Conservation (phyloP, 768 basidiomycete species). For the Suillus spraguei region DNA sequence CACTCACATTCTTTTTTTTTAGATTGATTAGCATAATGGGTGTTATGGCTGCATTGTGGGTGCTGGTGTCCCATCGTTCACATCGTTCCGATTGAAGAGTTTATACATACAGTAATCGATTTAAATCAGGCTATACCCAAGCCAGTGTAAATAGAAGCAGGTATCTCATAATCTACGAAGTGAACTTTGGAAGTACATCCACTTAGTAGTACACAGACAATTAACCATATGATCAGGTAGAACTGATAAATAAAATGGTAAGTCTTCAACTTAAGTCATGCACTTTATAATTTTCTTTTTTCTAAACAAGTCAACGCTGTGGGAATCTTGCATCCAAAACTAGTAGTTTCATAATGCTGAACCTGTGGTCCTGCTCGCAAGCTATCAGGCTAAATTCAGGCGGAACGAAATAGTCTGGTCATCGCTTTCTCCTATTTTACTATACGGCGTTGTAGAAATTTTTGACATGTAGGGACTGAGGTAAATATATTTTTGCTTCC, state of each 20-base stretch:
- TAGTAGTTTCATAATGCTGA: too few relatives aligned
- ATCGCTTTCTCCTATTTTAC: constrained; percentile 1
- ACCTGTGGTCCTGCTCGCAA: neutral
- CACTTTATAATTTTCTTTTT: too few relatives aligned
- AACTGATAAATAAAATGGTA: too few relatives aligned
- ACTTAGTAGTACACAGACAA: too few relatives aligned
- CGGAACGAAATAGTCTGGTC: neutral
- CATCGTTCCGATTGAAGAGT: constrained; percentile 8
- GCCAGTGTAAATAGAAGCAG: neutral
- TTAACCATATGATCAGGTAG: too few relatives aligned
- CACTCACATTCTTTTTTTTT: neutral
- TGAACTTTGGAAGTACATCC: too few relatives aligned
- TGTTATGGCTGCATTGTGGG: constrained; percentile 37
- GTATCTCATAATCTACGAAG: neutral
- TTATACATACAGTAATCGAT: neutral
- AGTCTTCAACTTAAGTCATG: too few relatives aligned
- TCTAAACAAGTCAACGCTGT: too few relatives aligned
- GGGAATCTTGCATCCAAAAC: too few relatives aligned
- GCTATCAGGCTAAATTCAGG: neutral
- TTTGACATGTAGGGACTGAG: neutral
- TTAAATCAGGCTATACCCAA: too few relatives aligned
- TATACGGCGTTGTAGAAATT: constrained; percentile 6
- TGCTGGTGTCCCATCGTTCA: constrained; percentile 27
- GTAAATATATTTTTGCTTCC: constrained; percentile 2
- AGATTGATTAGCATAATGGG: constrained; percentile 34